Conservation (phyloP, 2,329 filamentous ascomycete genomes). For the Cladosporium phlei region DNA sequence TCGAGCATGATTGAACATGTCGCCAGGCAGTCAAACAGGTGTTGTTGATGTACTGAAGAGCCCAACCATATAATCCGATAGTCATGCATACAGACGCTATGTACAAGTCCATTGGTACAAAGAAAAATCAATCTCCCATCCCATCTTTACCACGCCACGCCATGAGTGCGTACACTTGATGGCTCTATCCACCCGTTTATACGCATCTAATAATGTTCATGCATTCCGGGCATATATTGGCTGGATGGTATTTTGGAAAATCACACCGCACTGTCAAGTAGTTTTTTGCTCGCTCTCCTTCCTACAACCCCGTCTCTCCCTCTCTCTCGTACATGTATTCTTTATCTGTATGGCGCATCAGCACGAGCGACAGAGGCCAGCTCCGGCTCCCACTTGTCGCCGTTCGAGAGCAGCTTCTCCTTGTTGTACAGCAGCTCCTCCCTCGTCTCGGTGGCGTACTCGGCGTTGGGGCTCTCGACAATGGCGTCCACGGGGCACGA, state of each 20-base stretch:
- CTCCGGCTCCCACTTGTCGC: conserved; percentile 83
- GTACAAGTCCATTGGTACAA: conserved; percentile 14
- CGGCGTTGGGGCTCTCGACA: conserved; percentile 68
- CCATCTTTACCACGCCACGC: conserved; percentile 2
- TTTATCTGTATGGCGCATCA: conserved; percentile 66
- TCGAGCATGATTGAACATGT: no score
- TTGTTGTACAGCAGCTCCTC: conserved; percentile 98
- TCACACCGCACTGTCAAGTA: neutral
- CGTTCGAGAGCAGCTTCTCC: conserved; percentile 56
- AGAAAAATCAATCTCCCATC: conserved; percentile 11
- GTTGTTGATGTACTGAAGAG: neutral
- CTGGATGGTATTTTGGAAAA: neutral
- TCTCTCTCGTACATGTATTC: no score
- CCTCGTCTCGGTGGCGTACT: conserved; percentile 72
- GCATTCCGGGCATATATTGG: conserved; percentile 2
- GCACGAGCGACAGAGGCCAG: conserved; percentile 86
- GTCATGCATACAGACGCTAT: conserved; percentile 15
- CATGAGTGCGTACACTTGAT: conserved; percentile 6
- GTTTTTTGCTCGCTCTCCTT: neutral
- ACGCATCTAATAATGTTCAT: conserved; percentile 5
- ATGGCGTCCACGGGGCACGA: conserved; percentile 97
- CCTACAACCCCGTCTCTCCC: neutral
- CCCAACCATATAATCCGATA: conserved; percentile 8
- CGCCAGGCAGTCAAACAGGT: no score
- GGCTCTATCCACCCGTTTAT: conserved; percentile 11